Conservation (phyloP, 2,329 filamentous ascomycete species). For the Epichloe gansuensis region DNA sequence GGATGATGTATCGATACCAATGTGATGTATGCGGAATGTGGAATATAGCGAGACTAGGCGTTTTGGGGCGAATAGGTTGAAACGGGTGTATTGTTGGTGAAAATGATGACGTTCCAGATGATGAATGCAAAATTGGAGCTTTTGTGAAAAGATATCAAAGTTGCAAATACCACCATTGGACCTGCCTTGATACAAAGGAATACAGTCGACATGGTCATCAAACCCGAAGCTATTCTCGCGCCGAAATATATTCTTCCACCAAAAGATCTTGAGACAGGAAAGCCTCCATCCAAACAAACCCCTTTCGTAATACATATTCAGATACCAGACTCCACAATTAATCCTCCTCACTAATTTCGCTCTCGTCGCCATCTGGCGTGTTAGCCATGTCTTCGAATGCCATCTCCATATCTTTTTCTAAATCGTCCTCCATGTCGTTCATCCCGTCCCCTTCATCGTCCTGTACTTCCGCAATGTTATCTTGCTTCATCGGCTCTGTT, state of each 20-base stretch:
- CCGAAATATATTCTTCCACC: background rate
- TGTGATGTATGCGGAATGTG: too few species aligned
- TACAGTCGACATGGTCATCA: background rate
- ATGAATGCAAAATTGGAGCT: too few species aligned
- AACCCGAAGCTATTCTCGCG: background rate
- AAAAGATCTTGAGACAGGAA: background rate
- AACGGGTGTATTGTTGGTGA: too few species aligned
- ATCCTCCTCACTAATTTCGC: slow-evolving; percentile 56
- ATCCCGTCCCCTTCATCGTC: slow-evolving; percentile 19
- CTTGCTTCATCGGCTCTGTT: slow-evolving; percentile 18
- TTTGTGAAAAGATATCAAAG: too few species aligned
- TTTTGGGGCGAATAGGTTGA: too few species aligned
- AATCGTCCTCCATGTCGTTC: slow-evolving; percentile 23
- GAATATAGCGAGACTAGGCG: too few species aligned
- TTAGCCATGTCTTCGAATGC: slow-evolving; percentile 41
- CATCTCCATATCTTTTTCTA: slow-evolving; percentile 42
- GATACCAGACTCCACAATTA: slow-evolving; percentile 15
- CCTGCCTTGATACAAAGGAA: background rate
- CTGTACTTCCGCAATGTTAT: slow-evolving; percentile 13
- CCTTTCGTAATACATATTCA: background rate
- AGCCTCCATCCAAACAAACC: background rate
- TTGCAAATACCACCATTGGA: too few species aligned
- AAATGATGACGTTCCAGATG: too few species aligned
- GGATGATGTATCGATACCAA: too few species aligned
- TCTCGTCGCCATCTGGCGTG: slow-evolving; percentile 38